Evolutionary conservation across 1,139 yeast species (phyloP), one percentile per base, ranked within the genome.

Genomic region (Diutina rugosa): DNA sequence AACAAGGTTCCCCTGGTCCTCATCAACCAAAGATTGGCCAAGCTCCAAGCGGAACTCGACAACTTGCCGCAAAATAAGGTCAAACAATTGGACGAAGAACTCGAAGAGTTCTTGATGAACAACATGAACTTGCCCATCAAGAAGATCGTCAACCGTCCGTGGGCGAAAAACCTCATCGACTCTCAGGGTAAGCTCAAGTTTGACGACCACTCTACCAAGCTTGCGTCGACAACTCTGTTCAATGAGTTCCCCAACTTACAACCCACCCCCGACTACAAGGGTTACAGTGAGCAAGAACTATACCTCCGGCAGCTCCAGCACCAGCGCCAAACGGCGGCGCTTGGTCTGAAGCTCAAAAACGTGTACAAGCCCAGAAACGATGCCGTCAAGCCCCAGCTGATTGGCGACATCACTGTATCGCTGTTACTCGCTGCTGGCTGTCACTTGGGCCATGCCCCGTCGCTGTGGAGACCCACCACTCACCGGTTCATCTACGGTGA

Each of bases 341-440:
- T 87, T 54, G 98, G 98, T 0, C 84, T 96, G 1, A 65, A 71
- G n/a, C 64, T 89, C 10, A 69, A 74, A 46, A 74, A 84, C 58
- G 82, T 87, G 9, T 89, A 88, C 67, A 71, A 72, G 56, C 96
- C 97, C 28, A 84, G 85, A 65, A 75, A 78, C 61, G 88, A 87
- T 60, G 76, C 85, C 35, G 74, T 76, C 56, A 69, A 73, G 29
- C 96, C 97, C 14, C 74, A 77, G 44, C 65, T 76, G 41, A 74
- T 82, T 29, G 72, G 78, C 41, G 81, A 86, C 58, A 68, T 87
- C 12, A 77, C 93, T 1, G 73, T 90, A 44, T 74, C 88, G 32
- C 82, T 84, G 58, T 77, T 91, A 56, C 69, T 91, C 70, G 95
- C 97, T 5, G 90, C 98, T 0, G 98, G 97, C 53, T 93, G 93